These are phyloP conservation scores for Coniochaeta prunicola DNA, from an alignment of 2,329 filamentous ascomycete genomes.

Conservation along the genomic window DNA sequence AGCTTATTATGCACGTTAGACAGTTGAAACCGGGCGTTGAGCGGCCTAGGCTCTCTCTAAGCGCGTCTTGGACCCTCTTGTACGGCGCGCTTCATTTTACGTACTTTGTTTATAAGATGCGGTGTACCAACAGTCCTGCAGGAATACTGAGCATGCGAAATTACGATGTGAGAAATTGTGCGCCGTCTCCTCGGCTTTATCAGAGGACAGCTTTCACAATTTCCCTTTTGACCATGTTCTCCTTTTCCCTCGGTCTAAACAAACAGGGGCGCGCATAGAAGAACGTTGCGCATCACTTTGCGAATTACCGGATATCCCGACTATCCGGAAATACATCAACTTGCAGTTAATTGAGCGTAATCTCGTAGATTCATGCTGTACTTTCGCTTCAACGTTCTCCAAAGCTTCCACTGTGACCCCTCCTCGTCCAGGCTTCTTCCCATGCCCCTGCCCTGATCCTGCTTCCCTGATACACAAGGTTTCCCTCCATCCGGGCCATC, in stretches of 20 bases:
- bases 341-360: background rate
- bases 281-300: background rate
- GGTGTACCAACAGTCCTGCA: background rate
- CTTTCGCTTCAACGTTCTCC: background rate
- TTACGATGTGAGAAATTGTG: background rate
- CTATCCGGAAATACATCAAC: background rate
- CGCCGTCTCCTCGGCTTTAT: background rate
- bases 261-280: background rate
- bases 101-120: background rate
- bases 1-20: background rate
- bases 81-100: background rate
- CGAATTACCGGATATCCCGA: constrained; percentile 1
- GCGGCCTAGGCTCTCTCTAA: background rate
- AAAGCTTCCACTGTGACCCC: background rate
- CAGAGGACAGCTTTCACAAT: background rate
- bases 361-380: background rate
- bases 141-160: background rate
- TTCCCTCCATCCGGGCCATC: background rate
- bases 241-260: background rate
- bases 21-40: background rate
- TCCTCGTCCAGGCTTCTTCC: background rate
- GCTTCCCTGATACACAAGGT: background rate
- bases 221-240: background rate
- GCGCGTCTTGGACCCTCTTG: background rate
- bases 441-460: background rate